phyloP scores from a whole-genome alignment of 75 land plant genomes.

The Sequoiadendron giganteum region DNA sequence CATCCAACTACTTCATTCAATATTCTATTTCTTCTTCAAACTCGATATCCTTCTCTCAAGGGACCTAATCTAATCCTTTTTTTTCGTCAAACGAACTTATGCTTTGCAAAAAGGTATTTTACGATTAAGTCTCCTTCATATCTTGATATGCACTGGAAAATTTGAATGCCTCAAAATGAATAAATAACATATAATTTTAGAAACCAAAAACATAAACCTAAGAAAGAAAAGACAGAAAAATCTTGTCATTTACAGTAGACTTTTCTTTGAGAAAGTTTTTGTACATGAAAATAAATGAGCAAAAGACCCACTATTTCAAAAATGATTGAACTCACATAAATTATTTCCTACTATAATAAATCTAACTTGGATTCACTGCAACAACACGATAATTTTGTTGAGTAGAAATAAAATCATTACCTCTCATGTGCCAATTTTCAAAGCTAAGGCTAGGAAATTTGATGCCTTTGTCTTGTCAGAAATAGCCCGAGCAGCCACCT shows the following conservation, averaged over 20 bases:
- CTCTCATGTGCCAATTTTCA: conserved; percentile 81
- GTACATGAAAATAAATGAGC: background rate
- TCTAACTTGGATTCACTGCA: background rate
- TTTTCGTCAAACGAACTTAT: conserved; percentile 69
- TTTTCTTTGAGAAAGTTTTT: background rate
- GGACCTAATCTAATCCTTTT: too few relatives aligned
- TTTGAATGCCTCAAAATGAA: background rate
- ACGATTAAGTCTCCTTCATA: conserved; percentile 75
- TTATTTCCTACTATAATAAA: background rate
- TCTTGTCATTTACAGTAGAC: background rate
- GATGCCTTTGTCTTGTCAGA: conserved; percentile 75
- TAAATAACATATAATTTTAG: background rate
- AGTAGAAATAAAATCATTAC: conserved; percentile 17
- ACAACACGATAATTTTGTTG: background rate
- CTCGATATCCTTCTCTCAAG: too few relatives aligned
- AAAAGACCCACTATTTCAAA: background rate
- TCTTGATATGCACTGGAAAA: conserved; percentile 30
- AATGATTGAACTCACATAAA: background rate
- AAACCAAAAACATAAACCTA: background rate
- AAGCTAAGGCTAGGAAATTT: conserved; percentile 49
- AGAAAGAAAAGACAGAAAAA: background rate
- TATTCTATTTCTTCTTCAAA: too few relatives aligned
- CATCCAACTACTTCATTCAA: too few relatives aligned
- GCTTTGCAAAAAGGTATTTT: conserved; percentile 82
- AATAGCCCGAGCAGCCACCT: conserved; percentile 4